Evolutionary conservation across 441 rosid species (phyloP), one percentile per base, ranked within the genome.

Genomic region (Corymbia citriodora): DNA sequence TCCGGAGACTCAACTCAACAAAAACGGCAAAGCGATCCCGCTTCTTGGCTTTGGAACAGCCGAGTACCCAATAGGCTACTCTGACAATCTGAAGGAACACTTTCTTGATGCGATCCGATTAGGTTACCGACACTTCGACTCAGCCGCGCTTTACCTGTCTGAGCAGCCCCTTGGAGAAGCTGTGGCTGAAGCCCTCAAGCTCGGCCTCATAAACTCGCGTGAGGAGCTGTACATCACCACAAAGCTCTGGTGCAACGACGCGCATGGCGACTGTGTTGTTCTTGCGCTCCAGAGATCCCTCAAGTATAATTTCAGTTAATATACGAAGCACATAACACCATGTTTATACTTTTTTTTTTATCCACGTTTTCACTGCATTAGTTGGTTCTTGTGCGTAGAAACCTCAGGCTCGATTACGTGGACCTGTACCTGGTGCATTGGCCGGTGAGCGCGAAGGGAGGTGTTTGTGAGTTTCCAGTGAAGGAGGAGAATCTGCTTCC

Each of bases 91-190:
- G 54, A 94, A 89, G 91, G 88, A 10, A n/a, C 86, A 93, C 18
- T 52, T 94, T 25, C 55, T 93, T 4, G 91, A 92, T 9, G 95
- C 94, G 11, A 91, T 92, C 72, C 88, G 63, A 85, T 90, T 90
- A 3, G 95, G 95, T 6, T 95, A 93, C 88, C 92, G 95, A n/a
- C 96, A 95, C 65, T 94, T 95, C 87, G 95, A 94, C 88, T 93
- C 96, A 1, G 93, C 96, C 52, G 74, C 92, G 4, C 83, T 93
- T 45, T 95, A 94, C 87, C 89, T 52, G 3, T 90, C 95, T 1
- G 94, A 93, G 87, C 93, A 91, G 57, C 90, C 93, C 4, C 90
- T 94, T 5, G 94, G 94, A 3, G 92, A 93, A 86, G 96, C 95
- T 27, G n/a, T 93, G 2, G 87, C 61, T 4, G 93, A 94, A 12